Base-by-base conservation (phyloP, 352 stramenopile species). In the Globisporangium nagaii region DNA sequence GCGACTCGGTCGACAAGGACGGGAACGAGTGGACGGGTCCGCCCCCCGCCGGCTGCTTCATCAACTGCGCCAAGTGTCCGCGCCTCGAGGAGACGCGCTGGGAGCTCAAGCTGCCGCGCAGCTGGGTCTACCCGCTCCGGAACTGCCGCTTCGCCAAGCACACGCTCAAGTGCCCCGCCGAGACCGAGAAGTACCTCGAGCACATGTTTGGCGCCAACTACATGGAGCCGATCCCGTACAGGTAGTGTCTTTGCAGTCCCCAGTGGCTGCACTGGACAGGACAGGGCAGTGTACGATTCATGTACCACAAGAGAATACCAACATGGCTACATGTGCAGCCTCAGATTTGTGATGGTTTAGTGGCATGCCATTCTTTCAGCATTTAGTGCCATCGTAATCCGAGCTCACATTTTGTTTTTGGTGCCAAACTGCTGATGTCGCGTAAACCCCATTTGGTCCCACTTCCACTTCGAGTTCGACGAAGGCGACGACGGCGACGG, bases 121-220 rank as follows among this genome's bases (percentile, higher is more conserved):
- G 52, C 19, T 73, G 62, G 66, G 51, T 73, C 43, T 73, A 61
- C 32, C 62, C 65, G 13, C 51, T 73, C 22, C 22, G 35, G 19
- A 17, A 34, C 28, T 73, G 65, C n/a, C 37, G 25, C 25, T 71
- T 68, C 41, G 66, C 40, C 12, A 58, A 47, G 10, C 47, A 52
- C 8, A 55, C 51, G 11, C 36, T 70, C 13, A 59, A 56, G 25
- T 71, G 66, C 25, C 66, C 63, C 3, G 34, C 48, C 7, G 40
- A 70, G 19, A 25, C 50, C 1, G 37, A 53, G 27, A 44, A 65
- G 49, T 73, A 70, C 36, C 25, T 75, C 5, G 6, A 45, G 45
- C 34, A 63, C 34, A 62, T 75, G 54, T 73, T 65, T 57, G 67
- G 61, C 28, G 8, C 28, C 7, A 37, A 20, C 25, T 50, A 50